A percentile compares a stretch with the other conserved stretches of the same genome.
Evolutionary conservation across 1,139 yeast genomes (phyloP).

Genomic region (Yamadazyma membranifaciens): DNA sequence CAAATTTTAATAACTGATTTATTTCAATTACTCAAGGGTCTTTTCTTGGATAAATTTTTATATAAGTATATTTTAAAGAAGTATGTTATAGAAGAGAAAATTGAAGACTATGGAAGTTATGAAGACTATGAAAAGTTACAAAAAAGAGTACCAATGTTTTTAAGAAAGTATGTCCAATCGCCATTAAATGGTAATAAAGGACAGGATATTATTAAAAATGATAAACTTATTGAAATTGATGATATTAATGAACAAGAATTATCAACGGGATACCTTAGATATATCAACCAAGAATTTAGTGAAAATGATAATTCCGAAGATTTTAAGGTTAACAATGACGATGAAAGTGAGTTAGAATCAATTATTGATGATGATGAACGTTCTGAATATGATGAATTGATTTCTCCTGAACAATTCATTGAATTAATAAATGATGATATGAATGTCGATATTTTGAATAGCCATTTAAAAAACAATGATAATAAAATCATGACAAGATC

Average conservation of each 20-base stretch:
- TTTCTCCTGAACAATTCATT: constrained; percentile 29
- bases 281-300: constrained; percentile 30
- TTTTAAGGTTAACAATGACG: constrained; percentile 17
- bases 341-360: constrained; percentile 21
- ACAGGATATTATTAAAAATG: constrained; percentile 21
- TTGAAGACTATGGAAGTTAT: constrained; percentile 8
- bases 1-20: constrained; percentile 20
- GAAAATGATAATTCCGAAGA: constrained; percentile 51
- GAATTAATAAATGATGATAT: constrained; percentile 29
- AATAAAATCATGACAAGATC: constrained; percentile 43
- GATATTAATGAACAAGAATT: constrained; percentile 24
- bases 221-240: constrained; percentile 23
- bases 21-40: constrained; percentile 24
- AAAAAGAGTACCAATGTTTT: constrained; percentile 25
- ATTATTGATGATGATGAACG: constrained; percentile 13
- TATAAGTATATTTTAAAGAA: constrained; percentile 5
- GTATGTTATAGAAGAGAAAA: neutral
- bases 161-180: constrained; percentile 22
- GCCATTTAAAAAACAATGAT: constrained; percentile 28
- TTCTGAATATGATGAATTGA: constrained; percentile 21
- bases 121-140: constrained; percentile 23
- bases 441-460: constrained; percentile 27
- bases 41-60: constrained; percentile 15
- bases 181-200: constrained; percentile 9
- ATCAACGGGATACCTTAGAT: constrained; percentile 20